Percentiles rank a stretch among this genome's conserved stretches.
Conservation (phyloP, 2,329 filamentous ascomycete genomes). For the Colletotrichum tanaceti region DNA sequence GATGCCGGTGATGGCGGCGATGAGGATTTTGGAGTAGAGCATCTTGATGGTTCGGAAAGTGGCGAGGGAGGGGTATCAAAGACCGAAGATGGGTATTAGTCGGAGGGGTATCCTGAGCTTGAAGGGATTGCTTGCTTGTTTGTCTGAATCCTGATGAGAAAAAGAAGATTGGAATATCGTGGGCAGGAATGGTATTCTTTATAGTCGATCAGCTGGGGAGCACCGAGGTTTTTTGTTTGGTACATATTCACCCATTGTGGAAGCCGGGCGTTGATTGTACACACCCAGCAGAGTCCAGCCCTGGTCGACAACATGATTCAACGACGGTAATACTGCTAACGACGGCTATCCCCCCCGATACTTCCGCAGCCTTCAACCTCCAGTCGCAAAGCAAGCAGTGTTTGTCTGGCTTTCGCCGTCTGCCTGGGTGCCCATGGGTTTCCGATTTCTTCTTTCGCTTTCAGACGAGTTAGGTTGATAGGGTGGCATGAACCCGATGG, state of each 20-base stretch:
- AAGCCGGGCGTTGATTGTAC: not conserved
- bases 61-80: not conserved
- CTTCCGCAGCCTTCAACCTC: constrained; percentile 14
- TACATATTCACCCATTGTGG: not conserved
- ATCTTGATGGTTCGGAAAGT: constrained; percentile 17
- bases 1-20: constrained; percentile 29
- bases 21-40: constrained; percentile 30
- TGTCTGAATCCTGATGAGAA: constrained; percentile 16
- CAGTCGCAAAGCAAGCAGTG: too few species aligned
- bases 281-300: not conserved
- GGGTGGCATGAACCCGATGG: not conserved
- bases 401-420: not conserved
- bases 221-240: not conserved
- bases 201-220: constrained; percentile 1
- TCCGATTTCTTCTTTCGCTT: not conserved
- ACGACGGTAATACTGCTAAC: not conserved
- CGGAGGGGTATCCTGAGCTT: constrained; percentile 26
- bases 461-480: constrained; percentile 10
- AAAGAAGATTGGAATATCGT: not conserved
- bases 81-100: constrained; percentile 16
- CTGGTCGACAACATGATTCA: not conserved
- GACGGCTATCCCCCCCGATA: constrained; percentile 1
- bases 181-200: constrained; percentile 17
- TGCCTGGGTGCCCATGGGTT: not conserved
- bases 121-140: constrained; percentile 28